A percentile compares a stretch with the other conserved stretches of the same genome.
phyloP scores from a whole-genome alignment of 345 rosid species.

The Bruguiera parviflora region DNA sequence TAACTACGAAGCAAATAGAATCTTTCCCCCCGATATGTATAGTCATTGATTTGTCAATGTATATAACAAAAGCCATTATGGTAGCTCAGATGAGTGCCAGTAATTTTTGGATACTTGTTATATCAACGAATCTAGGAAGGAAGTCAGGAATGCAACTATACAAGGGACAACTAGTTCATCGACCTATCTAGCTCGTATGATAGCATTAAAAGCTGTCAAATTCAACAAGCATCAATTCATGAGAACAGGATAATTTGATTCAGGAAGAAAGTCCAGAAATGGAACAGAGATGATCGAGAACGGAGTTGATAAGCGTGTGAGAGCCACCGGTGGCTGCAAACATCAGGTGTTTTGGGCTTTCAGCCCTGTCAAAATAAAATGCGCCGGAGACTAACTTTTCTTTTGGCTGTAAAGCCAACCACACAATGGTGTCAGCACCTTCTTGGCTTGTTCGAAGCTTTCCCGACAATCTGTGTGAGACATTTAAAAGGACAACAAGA shows the following conservation, averaged over 20 bases:
- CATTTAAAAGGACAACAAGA: background rate
- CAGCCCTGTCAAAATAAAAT: constrained; percentile 84
- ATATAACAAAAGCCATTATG: no score
- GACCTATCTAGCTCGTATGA: no score
- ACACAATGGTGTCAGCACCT: constrained; percentile 82
- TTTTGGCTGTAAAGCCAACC: constrained; percentile 83
- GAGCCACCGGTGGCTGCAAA: constrained; percentile 63
- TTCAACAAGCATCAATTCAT: background rate
- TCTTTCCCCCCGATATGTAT: no score
- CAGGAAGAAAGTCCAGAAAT: constrained; percentile 33
- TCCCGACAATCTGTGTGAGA: constrained; percentile 50
- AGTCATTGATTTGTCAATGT: no score
- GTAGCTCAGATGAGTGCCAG: no score
- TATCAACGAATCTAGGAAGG: no score
- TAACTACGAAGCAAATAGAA: no score
- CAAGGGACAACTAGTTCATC: no score
- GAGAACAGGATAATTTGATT: background rate
- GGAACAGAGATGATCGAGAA: constrained; percentile 43
- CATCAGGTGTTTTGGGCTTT: constrained; percentile 67
- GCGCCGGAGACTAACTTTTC: constrained; percentile 67
- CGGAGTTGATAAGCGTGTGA: constrained; percentile 45
- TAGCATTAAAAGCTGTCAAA: background rate
- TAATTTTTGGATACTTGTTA: no score
- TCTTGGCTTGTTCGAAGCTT: constrained; percentile 76
- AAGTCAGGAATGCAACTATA: no score